Percentiles rank a stretch among this genome's conserved stretches.
Conservation (phyloP, 2,329 filamentous ascomycete species). For the Ceratocystis albifundus region DNA sequence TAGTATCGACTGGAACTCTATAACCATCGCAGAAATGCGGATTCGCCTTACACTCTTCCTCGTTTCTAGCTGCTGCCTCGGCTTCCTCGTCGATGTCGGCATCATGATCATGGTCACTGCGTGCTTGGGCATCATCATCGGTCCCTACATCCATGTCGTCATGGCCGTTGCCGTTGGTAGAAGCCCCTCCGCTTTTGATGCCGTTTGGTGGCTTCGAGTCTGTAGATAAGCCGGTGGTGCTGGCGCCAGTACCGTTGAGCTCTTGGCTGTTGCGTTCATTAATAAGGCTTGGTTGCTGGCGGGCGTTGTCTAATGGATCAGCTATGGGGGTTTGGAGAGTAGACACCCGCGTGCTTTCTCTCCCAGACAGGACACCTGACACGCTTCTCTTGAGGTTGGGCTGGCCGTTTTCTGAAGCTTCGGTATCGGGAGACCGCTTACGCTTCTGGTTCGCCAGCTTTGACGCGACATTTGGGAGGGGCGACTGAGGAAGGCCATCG, state of each 20-base stretch:
- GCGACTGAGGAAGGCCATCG: constrained; percentile 17
- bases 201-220: constrained; percentile 15
- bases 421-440: constrained; percentile 38
- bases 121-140: constrained; percentile 28
- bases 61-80: constrained; percentile 47
- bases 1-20: neutral
- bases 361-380: constrained; percentile 28
- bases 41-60: constrained; percentile 49
- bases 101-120: constrained; percentile 21
- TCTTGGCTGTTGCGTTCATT: constrained; percentile 30
- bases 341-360: constrained; percentile 24
- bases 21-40: neutral
- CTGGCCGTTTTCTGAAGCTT: constrained; percentile 38
- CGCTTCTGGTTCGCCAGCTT: constrained; percentile 36
- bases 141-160: constrained; percentile 24
- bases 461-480: constrained; percentile 20
- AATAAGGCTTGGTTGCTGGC: neutral
- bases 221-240: neutral
- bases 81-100: constrained; percentile 44
- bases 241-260: constrained; percentile 11
- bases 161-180: constrained; percentile 7
- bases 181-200: constrained; percentile 7
- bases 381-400: constrained; percentile 45
- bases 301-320: constrained; percentile 4
- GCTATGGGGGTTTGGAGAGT: constrained; percentile 24